Evolutionary conservation across 2,329 filamentous ascomycete species (phyloP), one percentile per base, ranked within the genome.

Genomic region (Cladosporium sp.): DNA sequence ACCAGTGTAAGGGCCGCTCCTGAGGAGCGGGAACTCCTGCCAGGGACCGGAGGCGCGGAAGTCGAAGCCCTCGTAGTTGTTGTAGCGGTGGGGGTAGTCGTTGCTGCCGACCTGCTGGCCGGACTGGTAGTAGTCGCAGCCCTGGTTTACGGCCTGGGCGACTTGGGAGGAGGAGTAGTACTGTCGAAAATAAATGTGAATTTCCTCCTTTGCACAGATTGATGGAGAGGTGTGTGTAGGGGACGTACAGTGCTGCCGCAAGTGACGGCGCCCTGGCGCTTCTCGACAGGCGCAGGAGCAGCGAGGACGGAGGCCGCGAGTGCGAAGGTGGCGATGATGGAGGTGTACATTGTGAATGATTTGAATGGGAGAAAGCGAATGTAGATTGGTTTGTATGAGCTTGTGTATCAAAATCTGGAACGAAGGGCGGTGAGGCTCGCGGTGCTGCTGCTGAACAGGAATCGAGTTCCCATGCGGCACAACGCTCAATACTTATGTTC

Each of bases 1-100:
- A 44, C 83, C 82, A 53, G 64, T 74, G 64, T 83, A 85, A 1
- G 76, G 64, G 1, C 64, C 59, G 28, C 68, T 72, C 11, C 65
- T 68, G 62, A 78, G 58, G 49, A 86, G 73, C 1, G 83, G 83
- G 66, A 84, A 86, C 66, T 86, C 83, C 55, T 83, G 77, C 64
- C 81, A 86, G 0, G 81, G 80, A 0, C 79, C 80, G 3, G 64
- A 57, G 4, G 83, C 76, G 2, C 72, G 58, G 65, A 86, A 85
- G 38, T 72, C 68, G 64, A 86, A 85, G 14, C 79, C 81, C 62
- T 85, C 82, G 59, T 77, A 53, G 55, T 60, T 61, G 57, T 63
- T 63, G 60, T 60, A 62, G 2, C 41, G 46, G 54, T 66, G 61
- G 14, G 63, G 61, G 55, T 65, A 67, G 37, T 72, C 62, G 40